Evolutionary conservation across 2,329 filamentous ascomycete species (phyloP), one percentile per base, ranked within the genome.

Genomic region (Claviceps digitariae): DNA sequence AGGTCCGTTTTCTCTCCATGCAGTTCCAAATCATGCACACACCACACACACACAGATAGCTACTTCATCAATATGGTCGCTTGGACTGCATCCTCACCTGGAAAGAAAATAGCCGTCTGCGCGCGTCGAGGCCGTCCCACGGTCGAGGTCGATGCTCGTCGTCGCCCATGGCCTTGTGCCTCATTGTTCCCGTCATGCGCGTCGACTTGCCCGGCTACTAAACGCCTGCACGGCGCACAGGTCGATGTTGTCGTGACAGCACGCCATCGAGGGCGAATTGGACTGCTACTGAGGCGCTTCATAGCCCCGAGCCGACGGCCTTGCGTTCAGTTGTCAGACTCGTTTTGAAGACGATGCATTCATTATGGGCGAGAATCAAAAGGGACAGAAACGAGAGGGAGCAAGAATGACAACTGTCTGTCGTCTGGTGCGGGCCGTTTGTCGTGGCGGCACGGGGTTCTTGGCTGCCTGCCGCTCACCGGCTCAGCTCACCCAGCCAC

Each of bases 41-140:
- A n/a, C n/a, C n/a, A n/a, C n/a, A n/a, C n/a, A n/a, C n/a, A n/a
- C n/a, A n/a, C n/a, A n/a, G n/a, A n/a, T n/a, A 21, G n/a, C 48
- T 29, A 23, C 6, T 25, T 21, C 43, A 25, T 17, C 43, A 3
- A 45, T 27, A 17, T 4, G 7, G n/a, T n/a, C 17, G 21, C 27
- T 13, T 23, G 40, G 40, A 21, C 10, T 21, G n/a, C 21, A 20
- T 29, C 20, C 58, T 54, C 50, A 79, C 77, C 77, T 56, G 78
- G 78, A 57, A 82, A 82, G 72, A 82, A 81, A 52, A 82, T 74
- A 55, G 78, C 78, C 53, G 78, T 82, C 61, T 72, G 69, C 29
- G 74, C 73, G 58, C 72, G 63, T 48, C 62, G 60, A 23, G 61
- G 57, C 55, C 63, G 58, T 21, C 64, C 64, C 38, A 72, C 73